Base-by-base conservation (phyloP, 108 stramenopile species). In the Cyclotella atomus region DNA sequence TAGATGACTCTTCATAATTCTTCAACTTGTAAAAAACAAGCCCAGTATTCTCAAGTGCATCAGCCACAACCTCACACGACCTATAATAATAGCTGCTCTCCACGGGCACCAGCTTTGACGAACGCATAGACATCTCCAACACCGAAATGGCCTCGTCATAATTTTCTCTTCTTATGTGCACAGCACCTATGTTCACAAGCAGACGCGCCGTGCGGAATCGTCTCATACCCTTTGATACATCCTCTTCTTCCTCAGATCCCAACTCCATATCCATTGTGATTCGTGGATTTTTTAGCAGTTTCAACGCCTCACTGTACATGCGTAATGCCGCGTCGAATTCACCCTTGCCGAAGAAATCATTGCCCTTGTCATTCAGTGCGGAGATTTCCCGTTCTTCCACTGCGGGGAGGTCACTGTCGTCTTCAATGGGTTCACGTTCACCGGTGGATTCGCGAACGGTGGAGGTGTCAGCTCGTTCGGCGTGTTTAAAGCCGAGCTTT, bases 231-330 rank as follows among this genome's bases (percentile, higher is more conserved):
- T 49, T 34, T n/a, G 68, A 19, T 59, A 73, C 38, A 15, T 20
- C 38, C 21, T 69, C 80, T 27, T 53, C 46, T 9, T 59, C 63
- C 17, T 70, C 57, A 9, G 41, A 44, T 5, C 41, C 61, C 30
- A 50, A 50, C 29, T 73, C 72, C 52, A 33, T 15, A 28, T 57
- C 27, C 67, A 65, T 71, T 41, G 64, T 66, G 15, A 81, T 53
- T 44, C 60, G 59, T 16, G 62, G 47, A 15, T 67, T 35, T 43
- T 77, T 82, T 2, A 79, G 72, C 8, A 79, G 49, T 36, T 79
- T 83, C 59, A 83, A 64, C 9, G 77, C 82, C 56, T 83, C 82
- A 41, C 77, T 79, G 72, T 83, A 83, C 82, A 83, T 83, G 12
- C 77, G 71, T 30, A 83, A 38, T 9, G 82, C 82, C 14, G 73